Conservation (phyloP, 2,329 filamentous ascomycete species). For the Hyphodiscus sp. region DNA sequence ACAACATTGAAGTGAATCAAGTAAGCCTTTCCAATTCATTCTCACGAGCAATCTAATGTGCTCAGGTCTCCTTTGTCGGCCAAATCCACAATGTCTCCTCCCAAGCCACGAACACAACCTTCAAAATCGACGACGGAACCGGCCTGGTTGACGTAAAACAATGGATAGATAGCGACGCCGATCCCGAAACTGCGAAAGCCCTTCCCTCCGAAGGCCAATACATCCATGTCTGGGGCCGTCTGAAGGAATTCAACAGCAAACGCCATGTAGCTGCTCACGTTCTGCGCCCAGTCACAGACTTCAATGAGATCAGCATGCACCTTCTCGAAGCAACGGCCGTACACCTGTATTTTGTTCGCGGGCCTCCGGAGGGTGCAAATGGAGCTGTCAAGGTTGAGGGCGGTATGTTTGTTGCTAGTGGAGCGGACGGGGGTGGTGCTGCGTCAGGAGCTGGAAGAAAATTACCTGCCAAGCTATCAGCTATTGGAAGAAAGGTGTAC, state of each 20-base stretch:
- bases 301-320: slow-evolving; percentile 92
- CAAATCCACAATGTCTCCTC: slow-evolving; percentile 81
- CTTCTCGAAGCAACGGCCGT: slow-evolving; percentile 83
- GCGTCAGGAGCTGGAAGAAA: slow-evolving; percentile 24
- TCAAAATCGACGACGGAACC: slow-evolving; percentile 92
- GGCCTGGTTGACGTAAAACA: slow-evolving; percentile 86
- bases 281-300: slow-evolving; percentile 72
- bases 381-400: slow-evolving; percentile 31
- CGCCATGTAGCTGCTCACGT: slow-evolving; percentile 73
- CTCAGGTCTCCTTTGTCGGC: slow-evolving; percentile 73
- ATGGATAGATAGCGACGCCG: slow-evolving; percentile 54
- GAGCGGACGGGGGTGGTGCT: slow-evolving; percentile 23
- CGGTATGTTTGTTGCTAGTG: slow-evolving; percentile 32
- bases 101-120: slow-evolving; percentile 88
- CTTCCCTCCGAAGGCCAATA: slow-evolving; percentile 65
- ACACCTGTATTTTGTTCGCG: slow-evolving; percentile 76
- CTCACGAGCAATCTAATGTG: not conserved
- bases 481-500: slow-evolving; percentile 63
- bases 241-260: slow-evolving; percentile 81
- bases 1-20: slow-evolving; percentile 63
- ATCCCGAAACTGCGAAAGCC: slow-evolving; percentile 38
- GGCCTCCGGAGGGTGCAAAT: slow-evolving; percentile 40
- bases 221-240: slow-evolving; percentile 76
- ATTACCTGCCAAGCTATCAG: slow-evolving; percentile 39
- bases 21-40: slow-evolving; percentile 27